A percentile compares a stretch with the other conserved stretches of the same genome.
Conservation (phyloP, 495 filamentous ascomycete genomes). For the Penicillium ochrochloron region DNA sequence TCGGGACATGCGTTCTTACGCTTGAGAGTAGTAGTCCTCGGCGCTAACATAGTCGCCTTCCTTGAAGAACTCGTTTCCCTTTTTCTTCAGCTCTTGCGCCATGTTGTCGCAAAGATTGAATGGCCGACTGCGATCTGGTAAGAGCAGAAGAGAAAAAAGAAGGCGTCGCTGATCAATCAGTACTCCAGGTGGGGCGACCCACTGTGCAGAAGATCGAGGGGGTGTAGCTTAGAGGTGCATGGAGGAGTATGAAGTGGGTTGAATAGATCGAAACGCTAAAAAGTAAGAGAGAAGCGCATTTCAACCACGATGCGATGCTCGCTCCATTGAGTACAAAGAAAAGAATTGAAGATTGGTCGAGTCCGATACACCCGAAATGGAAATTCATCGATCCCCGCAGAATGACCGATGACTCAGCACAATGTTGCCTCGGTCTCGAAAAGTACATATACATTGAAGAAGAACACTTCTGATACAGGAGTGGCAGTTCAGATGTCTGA, state of each 20-base stretch:
- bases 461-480: no score
- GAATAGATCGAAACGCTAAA: neutral
- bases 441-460: neutral
- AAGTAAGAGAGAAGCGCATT: neutral
- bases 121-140: neutral
- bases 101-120: constrained; percentile 26
- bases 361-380: constrained; percentile 24
- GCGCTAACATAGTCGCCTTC: constrained; percentile 72
- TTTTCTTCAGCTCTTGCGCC: constrained; percentile 50
- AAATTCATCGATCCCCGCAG: constrained; percentile 45
- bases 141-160: neutral
- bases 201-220: constrained; percentile 11
- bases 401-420: constrained; percentile 41
- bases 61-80: constrained; percentile 61
- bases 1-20: constrained; percentile 55
- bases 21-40: constrained; percentile 82
- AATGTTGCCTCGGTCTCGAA: neutral
- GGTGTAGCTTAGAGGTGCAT: constrained; percentile 1
- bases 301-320: neutral
- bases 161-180: constrained; percentile 28
- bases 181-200: constrained; percentile 30
- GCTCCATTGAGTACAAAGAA: neutral
- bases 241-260: neutral
- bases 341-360: neutral
- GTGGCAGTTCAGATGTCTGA: no score